Base-by-base conservation (phyloP, 495 filamentous ascomycete genomes). In the Penicillium antarcticum region DNA sequence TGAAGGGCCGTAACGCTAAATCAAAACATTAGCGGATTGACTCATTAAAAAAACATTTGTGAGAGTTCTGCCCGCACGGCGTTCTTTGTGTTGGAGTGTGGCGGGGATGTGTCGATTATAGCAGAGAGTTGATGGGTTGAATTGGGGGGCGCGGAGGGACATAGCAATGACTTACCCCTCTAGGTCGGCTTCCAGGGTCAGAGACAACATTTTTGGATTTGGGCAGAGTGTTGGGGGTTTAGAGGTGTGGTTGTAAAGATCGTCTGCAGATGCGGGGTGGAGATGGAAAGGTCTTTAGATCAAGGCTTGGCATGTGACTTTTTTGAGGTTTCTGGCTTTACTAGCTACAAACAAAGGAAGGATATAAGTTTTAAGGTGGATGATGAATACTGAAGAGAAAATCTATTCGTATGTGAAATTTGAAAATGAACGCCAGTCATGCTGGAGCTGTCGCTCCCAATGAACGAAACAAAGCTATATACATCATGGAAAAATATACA, bases 1-100 rank as follows among this genome's bases (percentile, higher is more conserved):
- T 82, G 84, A 45, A 99, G 85, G 53, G 90, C 84, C 43, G 91
- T 96, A 16, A 99, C 89, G 8, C 95, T 97, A 57, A 40, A 38
- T 32, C 4, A 24, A 36, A n/a, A 32, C 44, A 26, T 60, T 26
- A 57, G 61, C 45, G 13, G 24, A 14, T 48, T n/a, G 4, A n/a
- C 19, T 42, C 11, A 42, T 17, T 7, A n/a, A 43, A 14, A 21
- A n/a, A 4, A 1, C n/a, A n/a, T n/a, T 9, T 3, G 17, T 16
- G 23, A 44, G 26, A 5, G n/a, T 24, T 19, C 14, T 31, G 45
- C 42, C 31, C 37, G 36, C 37, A 18, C 45, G 31, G 10, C 2
- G 3, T 31, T 47, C 21, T 16, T 38, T 11, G 8, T 26, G 24
- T 47, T 47, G 45, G 34, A 38, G 19, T 21, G 33, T 44, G 44